Conservation (phyloP, 805 yeast species). For the Pichia eremophila region DNA sequence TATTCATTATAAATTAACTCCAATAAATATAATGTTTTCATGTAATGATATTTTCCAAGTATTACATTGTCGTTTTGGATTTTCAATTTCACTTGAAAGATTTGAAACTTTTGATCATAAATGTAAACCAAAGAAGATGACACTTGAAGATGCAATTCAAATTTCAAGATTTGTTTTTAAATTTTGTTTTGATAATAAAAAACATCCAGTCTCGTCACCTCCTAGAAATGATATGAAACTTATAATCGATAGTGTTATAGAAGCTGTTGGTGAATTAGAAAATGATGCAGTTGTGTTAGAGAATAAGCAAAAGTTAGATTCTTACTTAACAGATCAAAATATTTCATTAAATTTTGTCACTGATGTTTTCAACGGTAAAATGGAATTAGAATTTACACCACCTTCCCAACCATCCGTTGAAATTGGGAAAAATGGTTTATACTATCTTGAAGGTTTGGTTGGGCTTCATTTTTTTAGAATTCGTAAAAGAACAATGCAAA, state of each 20-base stretch:
- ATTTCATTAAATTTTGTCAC: conserved; percentile 38
- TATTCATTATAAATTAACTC: conserved; percentile 44
- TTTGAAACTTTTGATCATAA: conserved; percentile 62
- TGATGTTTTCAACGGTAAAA: conserved; percentile 44
- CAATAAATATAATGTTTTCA: conserved; percentile 33
- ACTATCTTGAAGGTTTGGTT: conserved; percentile 58
- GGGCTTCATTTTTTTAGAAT: conserved; percentile 59
- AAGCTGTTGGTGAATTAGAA: conserved; percentile 61
- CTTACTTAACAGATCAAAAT: conserved; percentile 35
- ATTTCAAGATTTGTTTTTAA: conserved; percentile 40
- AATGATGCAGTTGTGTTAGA: conserved; percentile 31
- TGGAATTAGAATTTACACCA: conserved; percentile 18
- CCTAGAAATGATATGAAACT: conserved; percentile 65
- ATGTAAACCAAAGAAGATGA: conserved; percentile 33
- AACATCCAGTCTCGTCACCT: conserved; percentile 50
- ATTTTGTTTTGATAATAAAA: conserved; percentile 43
- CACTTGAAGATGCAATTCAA: conserved; percentile 26
- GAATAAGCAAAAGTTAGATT: conserved; percentile 37
- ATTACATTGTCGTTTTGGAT: conserved; percentile 69
- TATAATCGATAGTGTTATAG: conserved; percentile 62
- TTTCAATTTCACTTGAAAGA: conserved; percentile 47
- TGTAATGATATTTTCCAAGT: conserved; percentile 71
- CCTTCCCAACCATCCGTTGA: conserved; percentile 26
- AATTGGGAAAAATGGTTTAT: conserved; percentile 47
- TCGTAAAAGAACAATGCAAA: conserved; percentile 70